A percentile compares a stretch with the other conserved stretches of the same genome.
These are phyloP conservation scores for Malbranchea zuffiana DNA, from an alignment of 2,329 filamentous ascomycete genomes.

Conservation along the genomic window DNA sequence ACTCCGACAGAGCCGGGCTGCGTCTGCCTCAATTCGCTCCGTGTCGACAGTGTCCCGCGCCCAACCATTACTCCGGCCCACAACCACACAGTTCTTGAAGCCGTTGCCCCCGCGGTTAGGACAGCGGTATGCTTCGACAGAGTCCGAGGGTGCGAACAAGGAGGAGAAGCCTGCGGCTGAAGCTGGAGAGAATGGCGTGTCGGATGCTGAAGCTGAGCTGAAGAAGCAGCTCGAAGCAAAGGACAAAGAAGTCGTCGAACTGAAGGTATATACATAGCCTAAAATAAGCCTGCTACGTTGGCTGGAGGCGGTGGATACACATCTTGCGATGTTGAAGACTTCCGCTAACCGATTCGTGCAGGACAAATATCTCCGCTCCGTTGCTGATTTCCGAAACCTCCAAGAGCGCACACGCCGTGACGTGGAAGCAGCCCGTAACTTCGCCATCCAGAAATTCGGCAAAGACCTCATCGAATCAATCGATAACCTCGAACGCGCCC, in stretches of 20 bases:
- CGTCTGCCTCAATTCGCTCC: slow-evolving; percentile 25
- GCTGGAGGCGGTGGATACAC: too few relatives aligned
- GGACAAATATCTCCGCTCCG: slow-evolving; percentile 89
- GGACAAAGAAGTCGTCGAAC: slow-evolving; percentile 61
- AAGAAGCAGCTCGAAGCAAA: slow-evolving; percentile 61
- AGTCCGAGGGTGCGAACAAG: slow-evolving; percentile 24
- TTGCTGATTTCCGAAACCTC: slow-evolving; percentile 96
- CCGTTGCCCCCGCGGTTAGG: slow-evolving; percentile 25
- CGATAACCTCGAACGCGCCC: slow-evolving; percentile 92
- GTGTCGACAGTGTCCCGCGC: slow-evolving; percentile 25
- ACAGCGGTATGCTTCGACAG: slow-evolving; percentile 36
- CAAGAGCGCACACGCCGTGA: slow-evolving; percentile 91
- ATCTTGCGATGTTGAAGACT: neutral
- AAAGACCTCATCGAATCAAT: slow-evolving; percentile 89
- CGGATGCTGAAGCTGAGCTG: slow-evolving; percentile 37
- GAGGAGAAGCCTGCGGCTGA: slow-evolving; percentile 30
- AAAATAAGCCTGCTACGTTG: neutral
- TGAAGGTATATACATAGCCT: slow-evolving; percentile 56
- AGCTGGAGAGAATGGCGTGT: slow-evolving; percentile 34
- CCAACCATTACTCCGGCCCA: slow-evolving; percentile 27
- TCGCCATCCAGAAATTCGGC: slow-evolving; percentile 88
- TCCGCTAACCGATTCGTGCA: slow-evolving; percentile 34
- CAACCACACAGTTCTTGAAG: slow-evolving; percentile 20
- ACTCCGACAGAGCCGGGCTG: slow-evolving; percentile 33
- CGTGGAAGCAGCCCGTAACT: slow-evolving; percentile 75